Conservation (phyloP, 116 monocot species). For the Cymodocea nodosa region DNA sequence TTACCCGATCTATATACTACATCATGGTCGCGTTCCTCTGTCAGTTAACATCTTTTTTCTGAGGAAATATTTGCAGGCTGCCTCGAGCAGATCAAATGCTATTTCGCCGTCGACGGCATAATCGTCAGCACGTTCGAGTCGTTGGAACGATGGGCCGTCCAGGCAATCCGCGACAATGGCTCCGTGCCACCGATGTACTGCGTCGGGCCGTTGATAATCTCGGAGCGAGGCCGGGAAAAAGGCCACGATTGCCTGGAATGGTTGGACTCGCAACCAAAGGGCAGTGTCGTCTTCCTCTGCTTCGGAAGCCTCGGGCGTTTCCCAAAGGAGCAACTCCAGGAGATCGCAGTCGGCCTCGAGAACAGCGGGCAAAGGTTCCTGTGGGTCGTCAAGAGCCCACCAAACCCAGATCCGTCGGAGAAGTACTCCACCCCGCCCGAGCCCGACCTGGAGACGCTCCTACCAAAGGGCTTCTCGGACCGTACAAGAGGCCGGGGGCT, state of each 20-base stretch:
- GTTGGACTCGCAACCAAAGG: conserved; percentile 37
- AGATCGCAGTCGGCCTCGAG: conserved; percentile 47
- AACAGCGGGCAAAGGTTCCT: conserved; percentile 37
- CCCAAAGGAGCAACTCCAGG: conserved; percentile 29
- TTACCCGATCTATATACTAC: too few species aligned
- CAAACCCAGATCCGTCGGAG: too few species aligned
- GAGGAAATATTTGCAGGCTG: too few species aligned
- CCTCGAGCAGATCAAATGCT: too few species aligned
- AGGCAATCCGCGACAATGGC: conserved; percentile 1
- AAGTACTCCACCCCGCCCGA: conserved; percentile 7
- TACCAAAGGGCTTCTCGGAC: conserved; percentile 45
- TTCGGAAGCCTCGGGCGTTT: conserved; percentile 56
- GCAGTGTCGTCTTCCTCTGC: conserved; percentile 54
- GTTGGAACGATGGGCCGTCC: conserved; percentile 19
- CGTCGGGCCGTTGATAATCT: conserved; percentile 30
- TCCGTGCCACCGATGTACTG: conserved; percentile 6
- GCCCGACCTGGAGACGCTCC: conserved; percentile 26
- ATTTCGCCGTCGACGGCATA: conserved; percentile 12
- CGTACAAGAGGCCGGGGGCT: conserved; percentile 32
- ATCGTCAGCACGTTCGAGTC: conserved; percentile 35
- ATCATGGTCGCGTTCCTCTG: too few species aligned
- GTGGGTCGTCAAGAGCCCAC: too few species aligned
- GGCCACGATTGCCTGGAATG: conserved; percentile 21
- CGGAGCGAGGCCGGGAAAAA: neutral
- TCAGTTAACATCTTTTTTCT: too few species aligned